Percentiles rank a stretch among this genome's conserved stretches.
Conservation (phyloP, 768 basidiomycete species). For the Paxillus ammoniavirescens region DNA sequence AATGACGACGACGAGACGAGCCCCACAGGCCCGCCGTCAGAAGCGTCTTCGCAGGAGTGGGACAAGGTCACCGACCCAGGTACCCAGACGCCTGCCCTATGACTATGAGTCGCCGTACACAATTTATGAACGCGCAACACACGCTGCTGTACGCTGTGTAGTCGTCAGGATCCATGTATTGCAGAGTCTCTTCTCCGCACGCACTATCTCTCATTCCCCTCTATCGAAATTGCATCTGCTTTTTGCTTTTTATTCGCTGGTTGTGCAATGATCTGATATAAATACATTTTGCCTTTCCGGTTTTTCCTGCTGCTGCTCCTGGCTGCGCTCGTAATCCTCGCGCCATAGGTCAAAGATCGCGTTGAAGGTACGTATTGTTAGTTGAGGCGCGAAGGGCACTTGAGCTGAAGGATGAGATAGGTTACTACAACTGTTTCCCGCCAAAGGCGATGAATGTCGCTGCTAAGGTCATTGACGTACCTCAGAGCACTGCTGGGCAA, state of each 20-base stretch:
- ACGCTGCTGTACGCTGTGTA: conserved; percentile 32
- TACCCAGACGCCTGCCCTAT: conserved; percentile 46
- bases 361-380: conserved; percentile 68
- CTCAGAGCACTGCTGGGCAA: conserved; percentile 11
- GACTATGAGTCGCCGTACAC: conserved; percentile 31
- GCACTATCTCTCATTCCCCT: conserved; percentile 15
- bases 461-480: conserved; percentile 40
- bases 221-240: conserved; percentile 14
- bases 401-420: conserved; percentile 38
- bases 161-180: conserved; percentile 26
- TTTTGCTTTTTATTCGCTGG: conserved; percentile 20
- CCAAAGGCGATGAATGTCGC: conserved; percentile 66
- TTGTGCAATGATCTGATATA: conserved; percentile 59
- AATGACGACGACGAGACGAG: conserved; percentile 52
- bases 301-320: conserved; percentile 8
- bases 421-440: conserved; percentile 80
- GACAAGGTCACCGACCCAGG: conserved; percentile 81
- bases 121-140: conserved; percentile 25
- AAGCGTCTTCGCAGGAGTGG: conserved; percentile 89
- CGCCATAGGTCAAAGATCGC: conserved; percentile 56
- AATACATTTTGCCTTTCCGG: conserved; percentile 34
- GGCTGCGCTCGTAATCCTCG: conserved; percentile 15
- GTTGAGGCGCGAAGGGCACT: conserved; percentile 3
- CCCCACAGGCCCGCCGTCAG: conserved; percentile 75
- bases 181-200: conserved; percentile 8